A percentile compares a stretch with the other conserved stretches of the same genome.
Evolutionary conservation across 805 yeast genomes (phyloP).

Genomic region (Schizosaccharomyces japonicus): DNA sequence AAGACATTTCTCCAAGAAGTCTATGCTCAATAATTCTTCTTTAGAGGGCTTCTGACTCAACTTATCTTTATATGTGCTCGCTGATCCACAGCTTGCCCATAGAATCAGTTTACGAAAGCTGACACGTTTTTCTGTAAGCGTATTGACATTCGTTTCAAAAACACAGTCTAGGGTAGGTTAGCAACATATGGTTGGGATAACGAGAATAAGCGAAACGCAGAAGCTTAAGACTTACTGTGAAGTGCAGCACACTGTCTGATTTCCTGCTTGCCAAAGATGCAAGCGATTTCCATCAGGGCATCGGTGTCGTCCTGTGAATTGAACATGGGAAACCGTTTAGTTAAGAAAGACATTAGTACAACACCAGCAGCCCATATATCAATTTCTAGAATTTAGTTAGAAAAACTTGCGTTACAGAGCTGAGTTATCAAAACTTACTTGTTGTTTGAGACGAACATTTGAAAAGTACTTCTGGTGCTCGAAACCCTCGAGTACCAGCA

Average conservation of each 20-base stretch:
- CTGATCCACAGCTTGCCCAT: constrained; percentile 14
- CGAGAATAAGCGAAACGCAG: background rate
- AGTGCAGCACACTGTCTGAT: constrained; percentile 55
- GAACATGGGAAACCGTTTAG: constrained; percentile 76
- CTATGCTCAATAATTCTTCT: constrained; percentile 14
- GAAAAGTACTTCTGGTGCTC: constrained; percentile 81
- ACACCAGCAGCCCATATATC: constrained; percentile 91
- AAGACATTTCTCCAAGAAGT: constrained; percentile 31
- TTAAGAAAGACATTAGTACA: constrained; percentile 49
- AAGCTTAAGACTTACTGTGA: constrained; percentile 34
- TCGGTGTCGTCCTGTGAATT: constrained; percentile 85
- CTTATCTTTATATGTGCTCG: constrained; percentile 5
- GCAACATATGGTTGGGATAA: no score
- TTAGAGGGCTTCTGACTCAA: background rate
- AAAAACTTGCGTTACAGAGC: background rate
- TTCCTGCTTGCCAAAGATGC: constrained; percentile 51
- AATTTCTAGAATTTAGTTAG: constrained; percentile 19
- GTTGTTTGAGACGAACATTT: constrained; percentile 67
- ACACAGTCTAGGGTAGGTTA: constrained; percentile 24
- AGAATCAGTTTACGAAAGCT: constrained; percentile 22
- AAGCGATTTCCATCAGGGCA: constrained; percentile 63
- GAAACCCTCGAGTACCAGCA: constrained; percentile 86
- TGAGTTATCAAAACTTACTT: constrained; percentile 12
- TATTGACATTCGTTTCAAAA: constrained; percentile 39
- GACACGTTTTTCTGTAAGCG: constrained; percentile 23